phyloP scores from a whole-genome alignment of 257 asterid species.

The Rauvolfia tetraphylla region DNA sequence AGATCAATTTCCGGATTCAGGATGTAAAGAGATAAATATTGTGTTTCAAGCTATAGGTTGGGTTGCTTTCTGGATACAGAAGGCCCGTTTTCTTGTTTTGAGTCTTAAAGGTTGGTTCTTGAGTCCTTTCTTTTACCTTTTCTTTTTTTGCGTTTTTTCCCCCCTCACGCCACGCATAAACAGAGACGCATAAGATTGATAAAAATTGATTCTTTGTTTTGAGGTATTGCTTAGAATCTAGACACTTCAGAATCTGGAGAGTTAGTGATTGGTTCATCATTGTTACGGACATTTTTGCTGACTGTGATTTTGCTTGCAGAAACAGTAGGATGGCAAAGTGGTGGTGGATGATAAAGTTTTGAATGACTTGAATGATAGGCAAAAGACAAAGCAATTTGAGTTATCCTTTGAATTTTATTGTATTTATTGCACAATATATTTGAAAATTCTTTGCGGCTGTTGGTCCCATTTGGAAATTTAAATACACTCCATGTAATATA shows the following conservation, averaged over 20 bases:
- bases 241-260: slow-evolving; percentile 16
- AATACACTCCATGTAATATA: slow-evolving; percentile 24
- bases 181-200: not conserved
- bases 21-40: slow-evolving; percentile 9
- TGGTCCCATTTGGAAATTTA: slow-evolving; percentile 32
- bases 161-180: not conserved
- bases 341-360: slow-evolving; percentile 40
- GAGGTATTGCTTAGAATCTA: not conserved
- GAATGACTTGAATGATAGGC: slow-evolving; percentile 66
- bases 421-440: slow-evolving; percentile 40
- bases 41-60: slow-evolving; percentile 23
- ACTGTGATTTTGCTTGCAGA: slow-evolving; percentile 47
- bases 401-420: slow-evolving; percentile 20
- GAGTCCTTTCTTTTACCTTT: slow-evolving; percentile 17
- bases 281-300: slow-evolving; percentile 22
- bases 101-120: slow-evolving; percentile 40
- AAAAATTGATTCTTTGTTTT: not conserved
- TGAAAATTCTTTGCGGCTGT: slow-evolving; percentile 19
- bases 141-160: no score
- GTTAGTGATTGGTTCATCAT: slow-evolving; percentile 26
- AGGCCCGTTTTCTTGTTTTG: slow-evolving; percentile 21
- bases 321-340: slow-evolving; percentile 35
- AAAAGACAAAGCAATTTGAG: slow-evolving; percentile 48
- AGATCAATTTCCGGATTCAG: not conserved
- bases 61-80: slow-evolving; percentile 36